Conservation (phyloP, 2,329 filamentous ascomycete species). For the Colletotrichum acutatum region DNA sequence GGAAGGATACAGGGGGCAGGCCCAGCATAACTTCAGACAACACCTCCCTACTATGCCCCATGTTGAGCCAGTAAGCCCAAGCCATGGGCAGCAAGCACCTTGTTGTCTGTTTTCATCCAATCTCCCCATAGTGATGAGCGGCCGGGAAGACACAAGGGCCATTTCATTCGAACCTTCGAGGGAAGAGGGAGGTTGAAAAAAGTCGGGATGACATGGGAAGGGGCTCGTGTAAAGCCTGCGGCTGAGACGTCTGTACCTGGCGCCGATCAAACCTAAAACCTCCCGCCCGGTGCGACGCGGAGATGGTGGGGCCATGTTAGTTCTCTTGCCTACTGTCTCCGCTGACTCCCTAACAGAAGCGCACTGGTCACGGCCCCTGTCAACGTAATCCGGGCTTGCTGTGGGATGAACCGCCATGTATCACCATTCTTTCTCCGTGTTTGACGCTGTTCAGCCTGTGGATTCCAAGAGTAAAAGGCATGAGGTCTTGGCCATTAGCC, state of each 20-base stretch:
- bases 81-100: not conserved
- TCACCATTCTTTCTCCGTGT: constrained; percentile 32
- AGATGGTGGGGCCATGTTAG: not conserved
- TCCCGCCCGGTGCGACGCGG: constrained; percentile 14
- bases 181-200: not conserved
- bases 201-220: constrained; percentile 18
- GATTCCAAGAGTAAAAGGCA: not conserved
- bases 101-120: constrained; percentile 6
- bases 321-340: no score
- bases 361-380: constrained; percentile 21
- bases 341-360: not conserved
- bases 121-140: not conserved
- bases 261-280: constrained; percentile 39
- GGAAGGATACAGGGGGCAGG: not conserved
- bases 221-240: constrained; percentile 22
- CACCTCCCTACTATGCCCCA: no score
- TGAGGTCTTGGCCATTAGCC: no score
- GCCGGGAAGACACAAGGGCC: not conserved
- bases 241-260: constrained; percentile 38
- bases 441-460: constrained; percentile 19
- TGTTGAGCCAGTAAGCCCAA: not conserved
- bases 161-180: not conserved
- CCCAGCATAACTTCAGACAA: not conserved
- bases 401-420: constrained; percentile 27
- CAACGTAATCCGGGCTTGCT: constrained; percentile 3